phyloP scores from a whole-genome alignment of 257 asterid species.

The Hygrophila difformis region DNA sequence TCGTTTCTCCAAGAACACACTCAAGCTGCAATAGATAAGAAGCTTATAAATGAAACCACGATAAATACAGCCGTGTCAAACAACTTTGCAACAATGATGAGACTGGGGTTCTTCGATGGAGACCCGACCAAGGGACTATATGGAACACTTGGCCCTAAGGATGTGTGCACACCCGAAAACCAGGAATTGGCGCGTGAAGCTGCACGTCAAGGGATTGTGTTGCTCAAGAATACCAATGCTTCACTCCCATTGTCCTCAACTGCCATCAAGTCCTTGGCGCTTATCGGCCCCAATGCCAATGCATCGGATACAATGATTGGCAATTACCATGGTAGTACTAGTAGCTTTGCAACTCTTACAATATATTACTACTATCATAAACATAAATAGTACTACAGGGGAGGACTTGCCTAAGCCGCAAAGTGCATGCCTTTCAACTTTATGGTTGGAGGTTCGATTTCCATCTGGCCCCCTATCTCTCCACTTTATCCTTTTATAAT shows the following conservation, averaged over 20 bases:
- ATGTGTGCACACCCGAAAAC: slow-evolving; percentile 54
- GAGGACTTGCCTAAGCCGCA: too few species aligned
- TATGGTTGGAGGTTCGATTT: too few species aligned
- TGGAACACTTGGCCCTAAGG: slow-evolving; percentile 84
- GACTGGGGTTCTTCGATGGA: slow-evolving; percentile 92
- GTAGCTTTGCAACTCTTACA: too few species aligned
- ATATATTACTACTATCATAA: too few species aligned
- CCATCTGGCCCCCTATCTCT: too few species aligned
- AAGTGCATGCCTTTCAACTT: too few species aligned
- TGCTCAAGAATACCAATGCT: slow-evolving; percentile 58
- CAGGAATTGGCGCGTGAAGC: slow-evolving; percentile 80
- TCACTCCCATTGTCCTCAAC: slow-evolving; percentile 56
- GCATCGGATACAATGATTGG: slow-evolving; percentile 65
- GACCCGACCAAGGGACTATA: slow-evolving; percentile 52
- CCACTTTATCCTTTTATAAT: too few species aligned
- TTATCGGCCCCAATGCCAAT: slow-evolving; percentile 83
- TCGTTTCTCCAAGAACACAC: slow-evolving; percentile 31
- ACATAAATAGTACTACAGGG: too few species aligned
- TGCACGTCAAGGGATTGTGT: slow-evolving; percentile 76
- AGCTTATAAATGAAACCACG: slow-evolving; percentile 50
- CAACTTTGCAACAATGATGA: slow-evolving; percentile 69
- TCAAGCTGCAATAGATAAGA: slow-evolving; percentile 52
- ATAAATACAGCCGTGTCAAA: slow-evolving; percentile 51
- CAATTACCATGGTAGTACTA: slow-evolving; percentile 53
- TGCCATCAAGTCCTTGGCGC: slow-evolving; percentile 58